These are phyloP conservation scores for Euphorbia pulcherrima DNA, from an alignment of 345 rosid genomes.

Conservation along the genomic window DNA sequence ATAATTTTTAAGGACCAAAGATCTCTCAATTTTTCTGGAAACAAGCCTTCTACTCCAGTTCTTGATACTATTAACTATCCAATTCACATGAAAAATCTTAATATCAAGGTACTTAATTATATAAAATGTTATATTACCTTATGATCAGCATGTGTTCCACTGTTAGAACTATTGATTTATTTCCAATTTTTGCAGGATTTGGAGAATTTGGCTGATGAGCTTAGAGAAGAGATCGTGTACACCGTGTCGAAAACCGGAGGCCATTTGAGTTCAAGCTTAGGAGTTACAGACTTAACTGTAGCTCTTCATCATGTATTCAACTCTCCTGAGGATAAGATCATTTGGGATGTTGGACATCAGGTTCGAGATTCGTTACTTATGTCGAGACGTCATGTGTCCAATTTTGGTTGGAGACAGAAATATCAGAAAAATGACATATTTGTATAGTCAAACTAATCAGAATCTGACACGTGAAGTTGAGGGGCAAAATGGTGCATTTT, in stretches of 20 bases:
- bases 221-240: slow-evolving; percentile 42
- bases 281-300: slow-evolving; percentile 47
- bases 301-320: slow-evolving; percentile 54
- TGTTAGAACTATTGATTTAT: too few relatives aligned
- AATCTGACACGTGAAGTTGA: too few relatives aligned
- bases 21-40: slow-evolving; percentile 29
- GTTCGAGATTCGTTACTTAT: slow-evolving; percentile 13
- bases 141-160: too few relatives aligned
- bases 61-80: slow-evolving; percentile 42
- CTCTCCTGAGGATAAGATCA: slow-evolving; percentile 44
- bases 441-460: too few relatives aligned
- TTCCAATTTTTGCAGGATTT: slow-evolving; percentile 32
- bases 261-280: slow-evolving; percentile 46
- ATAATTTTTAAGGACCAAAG: slow-evolving; percentile 13
- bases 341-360: slow-evolving; percentile 67
- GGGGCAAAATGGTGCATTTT: too few relatives aligned
- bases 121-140: neutral
- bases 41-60: slow-evolving; percentile 36
- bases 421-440: too few relatives aligned
- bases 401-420: too few relatives aligned
- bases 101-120: slow-evolving; percentile 24
- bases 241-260: slow-evolving; percentile 51
- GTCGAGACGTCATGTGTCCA: too few relatives aligned
- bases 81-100: slow-evolving; percentile 40
- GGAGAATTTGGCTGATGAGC: slow-evolving; percentile 32